Conservation (phyloP, 768 basidiomycete genomes). For the Podaxis pistillaris region DNA sequence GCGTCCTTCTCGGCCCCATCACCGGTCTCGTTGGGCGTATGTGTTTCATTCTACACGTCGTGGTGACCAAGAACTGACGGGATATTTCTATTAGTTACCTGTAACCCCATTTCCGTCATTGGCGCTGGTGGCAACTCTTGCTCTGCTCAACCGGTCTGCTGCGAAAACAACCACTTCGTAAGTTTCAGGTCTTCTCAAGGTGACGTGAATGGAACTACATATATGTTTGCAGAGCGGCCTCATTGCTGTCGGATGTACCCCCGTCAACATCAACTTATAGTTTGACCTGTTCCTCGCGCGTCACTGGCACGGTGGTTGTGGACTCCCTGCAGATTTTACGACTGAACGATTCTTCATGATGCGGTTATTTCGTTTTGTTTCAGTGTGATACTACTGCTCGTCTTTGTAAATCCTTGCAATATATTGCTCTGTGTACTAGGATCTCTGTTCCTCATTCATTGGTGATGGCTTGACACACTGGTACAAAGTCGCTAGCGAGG, state of each 20-base stretch:
- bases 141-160: constrained; percentile 28
- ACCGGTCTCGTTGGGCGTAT: neutral
- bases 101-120: constrained; percentile 21
- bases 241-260: constrained; percentile 22
- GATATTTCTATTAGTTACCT: constrained; percentile 11
- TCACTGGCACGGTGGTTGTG: neutral
- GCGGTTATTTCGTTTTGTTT: neutral
- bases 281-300: neutral
- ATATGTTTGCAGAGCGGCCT: constrained; percentile 16
- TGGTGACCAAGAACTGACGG: neutral
- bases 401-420: neutral
- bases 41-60: neutral
- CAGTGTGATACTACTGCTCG: neutral
- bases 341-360: neutral
- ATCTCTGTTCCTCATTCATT: too few relatives aligned
- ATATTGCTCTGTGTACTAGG: neutral
- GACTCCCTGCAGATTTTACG: neutral
- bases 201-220: neutral
- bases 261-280: constrained; percentile 15
- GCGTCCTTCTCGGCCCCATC: neutral
- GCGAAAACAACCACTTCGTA: constrained; percentile 25
- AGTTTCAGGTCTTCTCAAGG: constrained; percentile 1
- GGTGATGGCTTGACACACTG: too few relatives aligned
- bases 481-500: too few relatives aligned
- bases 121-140: constrained; percentile 20